Evolutionary conservation across 2,329 filamentous ascomycete species (phyloP), one percentile per base, ranked within the genome.

Genomic region (Drechslerella stenobrocha): DNA sequence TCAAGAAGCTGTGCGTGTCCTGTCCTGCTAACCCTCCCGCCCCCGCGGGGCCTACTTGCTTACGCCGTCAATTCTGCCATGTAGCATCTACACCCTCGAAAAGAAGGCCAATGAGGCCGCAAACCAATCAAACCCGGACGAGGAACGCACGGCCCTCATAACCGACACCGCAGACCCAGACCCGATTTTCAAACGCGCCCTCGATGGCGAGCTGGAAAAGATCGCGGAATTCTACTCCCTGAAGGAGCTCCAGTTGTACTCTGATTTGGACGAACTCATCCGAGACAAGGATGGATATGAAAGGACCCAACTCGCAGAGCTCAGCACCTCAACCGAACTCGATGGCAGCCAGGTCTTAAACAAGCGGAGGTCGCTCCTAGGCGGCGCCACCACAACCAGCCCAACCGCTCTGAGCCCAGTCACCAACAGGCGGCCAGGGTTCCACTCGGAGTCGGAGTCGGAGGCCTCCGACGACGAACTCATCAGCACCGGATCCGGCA

Each of bases 171-270:
- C 80, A 45, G 87, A 95, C 64, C 87, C 90, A 11, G 91, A 97
- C 75, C 82, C 84, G 35, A 82, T 91, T 64, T 98, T 98, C 76
- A 82, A 82, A 71, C 85, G 85, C 70, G 86, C 90, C 37, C 82
- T 98, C 15, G 90, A 95, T 74, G 83, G 87, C 40, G 93, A 98
- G 76, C 79, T 98, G 51, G 91, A 97, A 74, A 97, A 97, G 80
- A 90, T 98, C 69, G 88, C 84, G 73, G 88, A 87, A 0, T 98
- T 98, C 76, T 97, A 93, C 77, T 82, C 86, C 70, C 78, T 89
- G 69, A 98, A 98, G 77, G 91, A 98, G 77, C 81, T 84, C 22
- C 92, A 97, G 76, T 85, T 98, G 11, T 84, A 87, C 66, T 85
- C 87, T 52, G 92, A 96, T 75, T 84, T 92, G 6, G 84, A 87